phyloP scores from a whole-genome alignment of 805 yeast species.

The Ogataea degrootiae region DNA sequence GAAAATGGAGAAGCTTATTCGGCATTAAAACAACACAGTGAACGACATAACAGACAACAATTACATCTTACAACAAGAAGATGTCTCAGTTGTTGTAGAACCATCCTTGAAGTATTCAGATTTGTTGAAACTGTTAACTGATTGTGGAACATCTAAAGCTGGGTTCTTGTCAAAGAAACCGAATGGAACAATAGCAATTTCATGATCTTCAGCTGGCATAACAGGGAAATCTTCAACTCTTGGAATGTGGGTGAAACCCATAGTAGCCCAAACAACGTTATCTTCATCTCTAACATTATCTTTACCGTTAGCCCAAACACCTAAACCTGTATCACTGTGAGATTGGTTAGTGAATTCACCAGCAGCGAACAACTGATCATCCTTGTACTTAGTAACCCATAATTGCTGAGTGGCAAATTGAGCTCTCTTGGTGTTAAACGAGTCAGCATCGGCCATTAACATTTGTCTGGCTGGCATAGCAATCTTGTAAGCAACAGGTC shows the following conservation, averaged over 20 bases:
- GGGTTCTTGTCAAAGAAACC: constrained; percentile 79
- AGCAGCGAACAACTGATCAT: constrained; percentile 69
- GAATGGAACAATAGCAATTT: constrained; percentile 60
- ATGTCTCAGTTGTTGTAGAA: constrained; percentile 16
- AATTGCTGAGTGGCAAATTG: constrained; percentile 70
- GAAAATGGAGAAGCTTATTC: neutral
- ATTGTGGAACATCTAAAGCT: constrained; percentile 72
- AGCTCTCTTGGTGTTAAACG: constrained; percentile 71
- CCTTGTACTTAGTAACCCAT: constrained; percentile 78
- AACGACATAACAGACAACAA: neutral
- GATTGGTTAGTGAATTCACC: constrained; percentile 89
- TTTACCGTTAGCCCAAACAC: constrained; percentile 62
- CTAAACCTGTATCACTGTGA: constrained; percentile 64
- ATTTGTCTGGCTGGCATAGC: constrained; percentile 72
- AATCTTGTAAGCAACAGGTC: constrained; percentile 74
- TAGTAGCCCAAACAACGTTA: constrained; percentile 75
- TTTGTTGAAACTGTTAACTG: constrained; percentile 64
- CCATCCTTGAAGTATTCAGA: constrained; percentile 37
- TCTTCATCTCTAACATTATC: constrained; percentile 72
- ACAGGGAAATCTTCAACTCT: constrained; percentile 86
- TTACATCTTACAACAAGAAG: constrained; percentile 28
- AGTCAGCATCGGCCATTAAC: constrained; percentile 60
- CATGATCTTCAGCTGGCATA: constrained; percentile 80
- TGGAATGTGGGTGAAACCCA: constrained; percentile 80
- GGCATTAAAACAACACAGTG: neutral